A percentile compares a stretch with the other conserved stretches of the same genome.
Conservation (phyloP, 805 yeast genomes). For the Saccharomycopsis microspora region DNA sequence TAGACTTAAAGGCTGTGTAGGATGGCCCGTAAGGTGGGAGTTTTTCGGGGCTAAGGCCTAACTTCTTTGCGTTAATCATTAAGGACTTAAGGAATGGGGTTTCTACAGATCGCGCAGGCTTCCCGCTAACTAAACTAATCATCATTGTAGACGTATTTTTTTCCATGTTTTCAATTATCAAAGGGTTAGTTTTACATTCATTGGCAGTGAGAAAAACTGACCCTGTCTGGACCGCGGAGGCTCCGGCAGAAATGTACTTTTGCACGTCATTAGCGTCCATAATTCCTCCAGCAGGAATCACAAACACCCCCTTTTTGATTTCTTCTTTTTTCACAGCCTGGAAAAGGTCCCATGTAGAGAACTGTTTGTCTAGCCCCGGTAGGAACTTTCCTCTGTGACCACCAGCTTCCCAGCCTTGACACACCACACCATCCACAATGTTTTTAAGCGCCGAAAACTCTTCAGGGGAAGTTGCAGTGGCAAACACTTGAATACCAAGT, state of each 20-base stretch:
- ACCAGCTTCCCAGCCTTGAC: slow-evolving; percentile 56
- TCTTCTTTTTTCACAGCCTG: slow-evolving; percentile 14
- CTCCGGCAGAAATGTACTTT: slow-evolving; percentile 28
- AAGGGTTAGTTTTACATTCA: slow-evolving; percentile 20
- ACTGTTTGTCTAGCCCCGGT: slow-evolving; percentile 23
- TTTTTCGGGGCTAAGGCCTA: too few species aligned
- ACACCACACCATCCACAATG: slow-evolving; percentile 36
- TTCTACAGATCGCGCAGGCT: slow-evolving; percentile 26
- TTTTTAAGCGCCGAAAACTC: slow-evolving; percentile 27
- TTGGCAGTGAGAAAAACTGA: slow-evolving; percentile 33
- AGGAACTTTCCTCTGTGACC: slow-evolving; percentile 47
- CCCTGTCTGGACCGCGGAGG: slow-evolving; percentile 46
- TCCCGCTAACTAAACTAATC: slow-evolving; percentile 29
- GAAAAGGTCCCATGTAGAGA: slow-evolving; percentile 25
- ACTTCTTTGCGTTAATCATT: neutral
- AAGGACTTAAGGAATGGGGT: slow-evolving; percentile 26
- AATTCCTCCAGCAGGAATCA: slow-evolving; percentile 48
- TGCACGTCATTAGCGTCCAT: slow-evolving; percentile 23
- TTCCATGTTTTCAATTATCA: neutral
- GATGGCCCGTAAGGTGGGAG: too few species aligned
- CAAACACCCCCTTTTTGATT: slow-evolving; percentile 1
- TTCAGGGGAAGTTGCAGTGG: slow-evolving; percentile 32
- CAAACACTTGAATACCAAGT: slow-evolving; percentile 31
- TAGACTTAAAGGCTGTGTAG: too few species aligned
- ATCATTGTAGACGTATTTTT: slow-evolving; percentile 20